Base-by-base conservation (phyloP, 2,329 filamentous ascomycete species). In the Fonsecaea pugnacius region DNA sequence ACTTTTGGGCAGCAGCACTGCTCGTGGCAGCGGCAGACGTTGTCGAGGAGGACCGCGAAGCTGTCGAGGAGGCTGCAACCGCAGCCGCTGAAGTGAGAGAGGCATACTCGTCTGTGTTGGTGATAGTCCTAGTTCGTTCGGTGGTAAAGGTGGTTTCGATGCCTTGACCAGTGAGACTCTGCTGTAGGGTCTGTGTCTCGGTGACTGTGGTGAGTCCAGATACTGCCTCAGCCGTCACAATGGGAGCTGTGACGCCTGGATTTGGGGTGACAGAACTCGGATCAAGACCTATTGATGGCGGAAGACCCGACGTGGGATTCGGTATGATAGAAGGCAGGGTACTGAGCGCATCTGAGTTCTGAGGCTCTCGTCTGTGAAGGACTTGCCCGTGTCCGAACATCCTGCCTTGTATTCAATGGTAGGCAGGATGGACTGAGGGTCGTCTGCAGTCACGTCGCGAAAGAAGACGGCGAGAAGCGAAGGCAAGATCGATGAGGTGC, bases 41-140 rank as follows among this genome's bases (percentile, higher is more conserved):
- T 72, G 67, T 73, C 73, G 54, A 77, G 67, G 60, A 73, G 72
- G 69, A 80, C 76, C 65, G 76, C 72, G 33, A 79, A 33, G n/a
- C 18, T 77, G 12, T 78, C 75, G 24, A 77, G 75, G 24, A 78
- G 72, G 63, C 35, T n/a, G 64, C 57, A 6, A 35, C 32, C 35
- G 68, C 55, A 12, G 62, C 68, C 2, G 67, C 66, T 30, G 67
- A 64, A 3, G 62, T 65, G 54, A 71, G 48, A 12, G 67, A 70
- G 50, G 70, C 63, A 64, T 69, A 69, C 63, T 64, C 58, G 54
- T 64, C 57, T 4, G 65, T 38, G 46, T 71, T 55, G 24, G 67
- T 70, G 21, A 70, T 65, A 18, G 58, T 65, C 50, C 62, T 65
- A 14, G 61, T 66, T 35, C 38, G 56, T 51, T 67, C 67, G 6